Percentiles rank a stretch among this genome's conserved stretches.
Evolutionary conservation across 176 grass and related monocot species (phyloP).

Genomic region (Thalia dealbata): DNA sequence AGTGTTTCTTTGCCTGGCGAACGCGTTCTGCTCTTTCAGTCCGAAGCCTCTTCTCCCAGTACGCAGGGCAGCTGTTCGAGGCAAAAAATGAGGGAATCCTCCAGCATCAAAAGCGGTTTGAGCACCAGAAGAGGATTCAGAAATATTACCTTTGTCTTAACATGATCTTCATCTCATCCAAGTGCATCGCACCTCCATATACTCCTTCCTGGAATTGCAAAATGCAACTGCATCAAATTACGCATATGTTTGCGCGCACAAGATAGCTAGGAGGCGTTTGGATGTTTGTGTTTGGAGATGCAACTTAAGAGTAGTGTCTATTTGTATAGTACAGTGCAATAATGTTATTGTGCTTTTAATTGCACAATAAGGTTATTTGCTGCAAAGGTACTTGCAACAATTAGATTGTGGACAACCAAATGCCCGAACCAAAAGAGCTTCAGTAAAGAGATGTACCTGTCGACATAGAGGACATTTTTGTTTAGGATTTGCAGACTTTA

Average conservation of each 20-base stretch:
- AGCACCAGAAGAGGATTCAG: not conserved
- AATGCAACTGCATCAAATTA: not conserved
- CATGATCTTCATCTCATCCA: slow-evolving; percentile 69
- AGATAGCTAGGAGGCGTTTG: no score
- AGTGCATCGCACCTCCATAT: slow-evolving; percentile 40
- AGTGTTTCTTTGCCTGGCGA: slow-evolving; percentile 64
- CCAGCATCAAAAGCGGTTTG: not conserved
- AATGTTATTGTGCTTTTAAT: no score
- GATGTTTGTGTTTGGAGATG: no score
- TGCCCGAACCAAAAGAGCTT: no score
- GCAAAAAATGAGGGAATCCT: slow-evolving; percentile 9
- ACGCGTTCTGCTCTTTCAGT: slow-evolving; percentile 59
- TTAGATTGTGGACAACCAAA: no score
- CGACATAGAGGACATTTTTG: slow-evolving; percentile 75
- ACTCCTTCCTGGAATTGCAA: slow-evolving; percentile 45
- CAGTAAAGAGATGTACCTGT: slow-evolving; percentile 27
- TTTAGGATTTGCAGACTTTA: slow-evolving; percentile 45
- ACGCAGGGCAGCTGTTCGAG: slow-evolving; percentile 49
- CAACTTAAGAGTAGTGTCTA: no score
- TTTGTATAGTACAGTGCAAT: no score
- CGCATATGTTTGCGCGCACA: not conserved
- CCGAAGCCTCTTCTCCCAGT: slow-evolving; percentile 45
- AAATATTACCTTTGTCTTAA: slow-evolving; percentile 43
- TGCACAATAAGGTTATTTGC: no score
- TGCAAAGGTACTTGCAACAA: no score